Base-by-base conservation (phyloP, 2,329 filamentous ascomycete genomes). In the Diaporthe helianthi region DNA sequence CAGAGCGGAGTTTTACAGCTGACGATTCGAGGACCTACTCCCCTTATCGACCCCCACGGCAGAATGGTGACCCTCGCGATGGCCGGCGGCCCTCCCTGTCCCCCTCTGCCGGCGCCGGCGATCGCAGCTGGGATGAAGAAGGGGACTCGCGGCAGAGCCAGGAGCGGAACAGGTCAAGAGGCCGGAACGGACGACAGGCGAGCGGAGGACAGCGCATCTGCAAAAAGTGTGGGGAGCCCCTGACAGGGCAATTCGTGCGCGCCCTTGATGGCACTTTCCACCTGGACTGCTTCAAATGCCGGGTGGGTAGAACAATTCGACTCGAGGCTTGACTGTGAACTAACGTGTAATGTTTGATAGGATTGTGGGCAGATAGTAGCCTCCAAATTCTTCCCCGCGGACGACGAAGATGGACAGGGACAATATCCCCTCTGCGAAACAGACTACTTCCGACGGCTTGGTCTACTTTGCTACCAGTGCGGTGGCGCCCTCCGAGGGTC, bases 391-490 rank as follows among this genome's bases (percentile, higher is more conserved):
- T 99, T 99, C 80, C 96, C 96, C 1, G 93, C 97, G 9, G 94
- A 97, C 73, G 93, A 97, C 75, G 93, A 97, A 75, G 89, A 94
- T 74, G 93, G 93, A 49, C 87, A 89, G 68, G 90, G 87, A 24
- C 96, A 98, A 79, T 98, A 98, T 78, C 96, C 96, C 10, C 88
- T 99, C 4, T 99, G 96, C 84, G 96, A 99, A 82, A 98, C 92
- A 29, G 96, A 99, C 81, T 99, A 99, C 80, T 99, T 99, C 80
- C 89, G 94, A 75, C 89, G 96, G 70, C 88, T 99, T 22, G 94
- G 95, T 72, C 86, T 99, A 53, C 86, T 99, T 52, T 99, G 96
- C 80, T 92, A 92, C 79, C 91, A 96, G 72, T 99, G 96, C 79
- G 93, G 94, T 73, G 93, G 94, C 70, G 96, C 96, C 58, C 87